These are phyloP conservation scores for Larix kaempferi DNA, from an alignment of 75 land plant species.

Conservation along the genomic window DNA sequence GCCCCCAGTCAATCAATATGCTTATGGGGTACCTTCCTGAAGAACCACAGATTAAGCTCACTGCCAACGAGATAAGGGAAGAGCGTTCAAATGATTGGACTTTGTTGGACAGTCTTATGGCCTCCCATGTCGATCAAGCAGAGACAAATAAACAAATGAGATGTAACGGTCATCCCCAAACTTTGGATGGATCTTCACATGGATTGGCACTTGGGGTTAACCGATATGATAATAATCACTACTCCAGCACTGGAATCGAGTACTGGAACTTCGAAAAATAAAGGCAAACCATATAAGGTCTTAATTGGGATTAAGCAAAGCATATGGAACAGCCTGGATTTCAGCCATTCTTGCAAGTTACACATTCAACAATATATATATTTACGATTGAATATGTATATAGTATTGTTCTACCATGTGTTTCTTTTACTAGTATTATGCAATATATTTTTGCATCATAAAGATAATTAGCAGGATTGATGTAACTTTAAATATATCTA, in stretches of 20 bases:
- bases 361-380: neutral
- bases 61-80: conserved; percentile 1
- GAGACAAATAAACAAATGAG: neutral
- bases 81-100: conserved; percentile 32
- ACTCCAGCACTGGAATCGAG: conserved; percentile 6
- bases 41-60: neutral
- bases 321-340: neutral
- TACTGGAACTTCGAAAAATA: conserved; percentile 10
- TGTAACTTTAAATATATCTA: too few relatives aligned
- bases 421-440: neutral
- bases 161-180: neutral
- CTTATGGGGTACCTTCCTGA: neutral
- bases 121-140: conserved; percentile 9
- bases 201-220: neutral
- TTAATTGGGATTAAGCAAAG: neutral
- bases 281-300: neutral
- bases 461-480: too few relatives aligned
- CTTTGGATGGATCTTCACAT: conserved; percentile 10
- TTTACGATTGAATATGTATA: conserved; percentile 2
- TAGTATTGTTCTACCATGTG: neutral
- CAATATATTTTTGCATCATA: neutral
- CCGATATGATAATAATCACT: neutral
- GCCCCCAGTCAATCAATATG: neutral
- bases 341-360: neutral
- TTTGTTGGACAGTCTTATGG: conserved; percentile 32